Base-by-base conservation (phyloP, 2,329 filamentous ascomycete species). In the Xylariaceae sp. region DNA sequence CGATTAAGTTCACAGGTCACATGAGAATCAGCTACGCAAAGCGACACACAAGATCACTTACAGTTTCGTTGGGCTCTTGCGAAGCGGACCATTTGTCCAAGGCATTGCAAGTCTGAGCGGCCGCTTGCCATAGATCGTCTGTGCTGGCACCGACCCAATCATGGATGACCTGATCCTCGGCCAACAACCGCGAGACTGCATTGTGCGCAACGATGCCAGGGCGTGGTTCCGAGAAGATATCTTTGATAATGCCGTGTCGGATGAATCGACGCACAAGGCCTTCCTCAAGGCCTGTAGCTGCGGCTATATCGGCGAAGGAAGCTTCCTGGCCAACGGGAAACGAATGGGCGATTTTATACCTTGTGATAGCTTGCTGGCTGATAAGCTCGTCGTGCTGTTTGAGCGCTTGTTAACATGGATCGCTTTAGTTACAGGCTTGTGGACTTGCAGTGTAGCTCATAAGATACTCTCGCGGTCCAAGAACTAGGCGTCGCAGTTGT, bases 281-380 rank as follows among this genome's bases (percentile, higher is more conserved):
- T 32, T 62, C 57, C 7, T 26, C 45, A 1, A 67, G 58, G 5
- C 58, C 54, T 9, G 55, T 53, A 2, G 47, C 42, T 1, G 40
- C 39, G 1, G 64, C 63, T 22, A 67, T 62, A 0, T 65, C 58
- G 15, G 54, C 51, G 19, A 65, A 64, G 1, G 59, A 56, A 6
- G 61, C 52, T 21, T 62, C 54, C 2, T 32, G 26, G 15, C 57
- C 61, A 18, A 65, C 44, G 0, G 62, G 62, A 45, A 66, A 63
- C 2, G 56, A 44, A 19, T 64, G 62, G 1, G 60, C 60, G 12
- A 67, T 36, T 1, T 53, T 22, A 42, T 61, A 66, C 0, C 61
- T 58, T 1, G 52, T 53, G 30, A 63, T 65, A 10, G 58, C 64
- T 56, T 65, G 63, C 44, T 65, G 61, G 51, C 57, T 61, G 12